These are phyloP conservation scores for Plasmodium reichenowi DNA, from an alignment of 169 alveolate genomes.

Conservation along the genomic window DNA sequence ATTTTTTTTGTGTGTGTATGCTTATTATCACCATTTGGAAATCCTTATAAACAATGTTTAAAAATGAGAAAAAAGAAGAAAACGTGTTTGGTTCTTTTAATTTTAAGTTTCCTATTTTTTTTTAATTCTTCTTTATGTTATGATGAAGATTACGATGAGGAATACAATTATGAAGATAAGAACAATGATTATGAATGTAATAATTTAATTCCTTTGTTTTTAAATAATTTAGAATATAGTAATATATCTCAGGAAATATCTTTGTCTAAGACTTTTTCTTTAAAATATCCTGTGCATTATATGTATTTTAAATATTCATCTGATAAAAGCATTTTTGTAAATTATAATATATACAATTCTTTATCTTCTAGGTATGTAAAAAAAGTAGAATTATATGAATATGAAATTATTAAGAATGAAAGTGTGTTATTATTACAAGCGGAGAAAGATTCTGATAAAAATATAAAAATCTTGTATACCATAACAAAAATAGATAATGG, in stretches of 20 bases:
- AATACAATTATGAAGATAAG: neutral
- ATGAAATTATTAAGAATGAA: neutral
- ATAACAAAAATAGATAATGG: neutral
- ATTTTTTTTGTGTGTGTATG: no score
- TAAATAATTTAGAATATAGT: constrained; percentile 23
- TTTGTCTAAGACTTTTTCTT: constrained; percentile 16
- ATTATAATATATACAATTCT: constrained; percentile 5
- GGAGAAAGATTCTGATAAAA: neutral
- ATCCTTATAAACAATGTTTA: neutral
- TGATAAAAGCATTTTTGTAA: constrained; percentile 16
- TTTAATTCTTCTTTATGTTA: neutral
- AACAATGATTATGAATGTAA: neutral
- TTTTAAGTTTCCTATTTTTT: neutral
- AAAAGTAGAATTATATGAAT: constrained; percentile 21
- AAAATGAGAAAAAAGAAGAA: constrained; percentile 16
- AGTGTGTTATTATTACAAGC: constrained; percentile 5
- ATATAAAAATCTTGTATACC: constrained; percentile 2
- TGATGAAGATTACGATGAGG: neutral
- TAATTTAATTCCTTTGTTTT: constrained; percentile 33
- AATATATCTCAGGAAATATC: constrained; percentile 16
- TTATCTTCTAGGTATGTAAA: constrained; percentile 17
- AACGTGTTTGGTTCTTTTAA: constrained; percentile 3
- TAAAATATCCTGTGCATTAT: constrained; percentile 28
- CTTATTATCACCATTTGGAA: no score
- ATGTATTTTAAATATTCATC: constrained; percentile 24